Evolutionary conservation across 2,329 filamentous ascomycete genomes (phyloP).

Genomic region (Xylariaceae sp.): DNA sequence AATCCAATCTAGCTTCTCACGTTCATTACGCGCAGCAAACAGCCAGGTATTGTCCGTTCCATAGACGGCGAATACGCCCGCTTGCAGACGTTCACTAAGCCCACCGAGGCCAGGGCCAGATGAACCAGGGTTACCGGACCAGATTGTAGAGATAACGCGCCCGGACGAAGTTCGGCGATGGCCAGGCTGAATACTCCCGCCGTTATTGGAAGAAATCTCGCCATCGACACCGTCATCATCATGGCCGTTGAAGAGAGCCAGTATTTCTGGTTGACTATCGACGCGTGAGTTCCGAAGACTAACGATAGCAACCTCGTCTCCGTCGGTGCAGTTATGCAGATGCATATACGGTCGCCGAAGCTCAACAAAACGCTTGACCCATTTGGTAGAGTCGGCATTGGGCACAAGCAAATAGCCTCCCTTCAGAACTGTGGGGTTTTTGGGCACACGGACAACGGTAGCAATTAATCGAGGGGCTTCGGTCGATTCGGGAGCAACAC

Average conservation of each 20-base stretch:
- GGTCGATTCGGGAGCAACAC: constrained; percentile 44
- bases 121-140: constrained; percentile 44
- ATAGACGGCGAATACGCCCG: constrained; percentile 89
- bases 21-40: constrained; percentile 83
- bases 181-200: constrained; percentile 37
- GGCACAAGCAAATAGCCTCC: constrained; percentile 84
- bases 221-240: constrained; percentile 13
- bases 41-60: constrained; percentile 93
- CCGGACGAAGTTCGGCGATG: constrained; percentile 49
- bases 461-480: constrained; percentile 64
- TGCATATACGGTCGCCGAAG: constrained; percentile 88
- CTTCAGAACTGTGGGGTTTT: constrained; percentile 78
- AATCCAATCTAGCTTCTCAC: constrained; percentile 97
- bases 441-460: constrained; percentile 71
- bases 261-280: constrained; percentile 85
- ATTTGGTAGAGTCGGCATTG: constrained; percentile 74
- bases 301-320: constrained; percentile 86
- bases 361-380: constrained; percentile 92
- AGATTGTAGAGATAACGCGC: constrained; percentile 50
- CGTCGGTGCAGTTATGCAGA: constrained; percentile 77
- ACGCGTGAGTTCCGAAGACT: constrained; percentile 87
- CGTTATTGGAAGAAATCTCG: constrained; percentile 19
- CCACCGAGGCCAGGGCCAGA: constrained; percentile 43
- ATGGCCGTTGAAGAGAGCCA: constrained; percentile 57
- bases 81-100: constrained; percentile 55